A percentile compares a stretch with the other conserved stretches of the same genome.
Evolutionary conservation across 306 rosid genomes (phyloP).

Genomic region (Vigna unguiculata): DNA sequence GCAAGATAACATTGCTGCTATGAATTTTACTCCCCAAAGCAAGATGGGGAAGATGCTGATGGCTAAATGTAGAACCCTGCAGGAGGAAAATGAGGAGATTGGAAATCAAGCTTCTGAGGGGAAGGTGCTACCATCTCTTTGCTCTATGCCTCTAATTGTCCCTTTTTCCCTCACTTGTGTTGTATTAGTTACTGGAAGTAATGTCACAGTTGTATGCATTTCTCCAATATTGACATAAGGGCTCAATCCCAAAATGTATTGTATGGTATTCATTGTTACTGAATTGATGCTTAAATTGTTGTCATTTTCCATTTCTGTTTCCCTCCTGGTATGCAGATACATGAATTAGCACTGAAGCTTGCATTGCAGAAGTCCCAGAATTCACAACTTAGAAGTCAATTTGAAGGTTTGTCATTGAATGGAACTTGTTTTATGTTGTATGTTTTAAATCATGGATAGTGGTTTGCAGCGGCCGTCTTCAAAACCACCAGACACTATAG

Average conservation of each 20-base stretch:
- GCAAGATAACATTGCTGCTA: slow-evolving; percentile 85
- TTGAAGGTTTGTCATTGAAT: slow-evolving; percentile 72
- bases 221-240: too few relatives aligned
- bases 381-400: slow-evolving; percentile 76
- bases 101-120: slow-evolving; percentile 99
- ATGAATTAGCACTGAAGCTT: slow-evolving; percentile 82
- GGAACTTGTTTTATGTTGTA: background rate
- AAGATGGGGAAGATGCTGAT: slow-evolving; percentile 98
- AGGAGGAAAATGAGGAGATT: slow-evolving; percentile 97
- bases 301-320: background rate
- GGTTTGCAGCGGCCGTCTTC: too few relatives aligned
- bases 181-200: slow-evolving; percentile 10
- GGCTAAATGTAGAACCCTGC: slow-evolving; percentile 97
- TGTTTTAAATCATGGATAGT: too few relatives aligned
- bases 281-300: slow-evolving; percentile 19
- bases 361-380: slow-evolving; percentile 85
- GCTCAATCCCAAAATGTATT: too few relatives aligned
- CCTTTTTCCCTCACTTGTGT: background rate
- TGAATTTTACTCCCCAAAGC: slow-evolving; percentile 87
- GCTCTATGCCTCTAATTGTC: slow-evolving; percentile 10
- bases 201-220: slow-evolving; percentile 5
- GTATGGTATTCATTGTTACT: background rate
- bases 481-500: too few relatives aligned
- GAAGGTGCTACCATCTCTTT: slow-evolving; percentile 60
- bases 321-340: slow-evolving; percentile 63